Conservation (phyloP, 2,329 filamentous ascomycete genomes). For the Pseudogymnoascus sp. region DNA sequence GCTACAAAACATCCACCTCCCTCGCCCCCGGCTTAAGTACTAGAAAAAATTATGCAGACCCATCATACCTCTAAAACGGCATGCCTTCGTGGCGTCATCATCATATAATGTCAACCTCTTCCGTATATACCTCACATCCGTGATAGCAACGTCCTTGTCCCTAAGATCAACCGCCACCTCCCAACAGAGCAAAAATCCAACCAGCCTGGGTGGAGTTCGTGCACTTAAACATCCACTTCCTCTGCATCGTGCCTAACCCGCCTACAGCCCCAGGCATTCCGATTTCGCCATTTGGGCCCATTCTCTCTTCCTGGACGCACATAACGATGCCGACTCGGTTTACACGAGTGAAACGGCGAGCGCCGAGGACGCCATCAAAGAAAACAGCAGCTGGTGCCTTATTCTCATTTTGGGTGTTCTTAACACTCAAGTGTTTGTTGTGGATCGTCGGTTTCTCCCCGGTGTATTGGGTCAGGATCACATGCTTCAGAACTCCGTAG, state of each 20-base stretch:
- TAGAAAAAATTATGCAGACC: slow-evolving; percentile 3
- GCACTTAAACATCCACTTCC: slow-evolving; percentile 76
- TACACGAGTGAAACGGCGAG: slow-evolving; percentile 19
- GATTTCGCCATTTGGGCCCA: slow-evolving; percentile 22
- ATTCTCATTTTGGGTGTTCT: not conserved
- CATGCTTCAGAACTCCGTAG: slow-evolving; percentile 72
- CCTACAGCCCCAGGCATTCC: slow-evolving; percentile 21
- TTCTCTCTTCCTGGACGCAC: slow-evolving; percentile 25
- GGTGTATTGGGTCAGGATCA: slow-evolving; percentile 62
- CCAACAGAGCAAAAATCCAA: slow-evolving; percentile 23
- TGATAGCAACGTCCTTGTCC: not conserved
- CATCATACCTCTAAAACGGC: slow-evolving; percentile 6
- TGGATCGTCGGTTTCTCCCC: slow-evolving; percentile 43
- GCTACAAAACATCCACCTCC: not conserved
- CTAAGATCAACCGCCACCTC: slow-evolving; percentile 9
- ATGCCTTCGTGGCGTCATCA: slow-evolving; percentile 6
- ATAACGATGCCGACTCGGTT: slow-evolving; percentile 21
- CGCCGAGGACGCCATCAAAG: slow-evolving; percentile 73
- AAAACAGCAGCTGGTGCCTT: slow-evolving; percentile 48
- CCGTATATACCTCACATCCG: not conserved
- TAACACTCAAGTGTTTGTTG: not conserved
- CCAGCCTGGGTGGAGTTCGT: slow-evolving; percentile 32
- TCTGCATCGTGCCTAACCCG: slow-evolving; percentile 70
- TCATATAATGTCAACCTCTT: not conserved
- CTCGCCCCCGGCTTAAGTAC: too few species aligned